phyloP scores from a whole-genome alignment of 2,329 filamentous ascomycete species.

The Ambrosiella beaveri region DNA sequence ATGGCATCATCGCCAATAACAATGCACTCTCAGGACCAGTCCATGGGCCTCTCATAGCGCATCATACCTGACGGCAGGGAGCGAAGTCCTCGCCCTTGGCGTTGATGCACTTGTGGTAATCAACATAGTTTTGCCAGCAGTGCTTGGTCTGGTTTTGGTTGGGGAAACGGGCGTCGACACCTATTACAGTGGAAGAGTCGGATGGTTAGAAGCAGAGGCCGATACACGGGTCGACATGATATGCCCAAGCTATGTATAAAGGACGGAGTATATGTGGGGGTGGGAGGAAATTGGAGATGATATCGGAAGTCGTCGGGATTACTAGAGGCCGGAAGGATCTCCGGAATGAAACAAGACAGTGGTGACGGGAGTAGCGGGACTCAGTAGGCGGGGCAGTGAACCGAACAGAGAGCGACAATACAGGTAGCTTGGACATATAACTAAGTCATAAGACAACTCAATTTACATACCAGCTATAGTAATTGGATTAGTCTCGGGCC shows the following conservation, averaged over 20 bases:
- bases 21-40: too few species aligned
- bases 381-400: neutral
- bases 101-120: constrained; percentile 99
- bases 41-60: neutral
- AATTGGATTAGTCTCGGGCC: constrained; percentile 25
- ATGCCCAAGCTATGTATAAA: neutral
- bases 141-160: constrained; percentile 98
- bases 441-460: constrained; percentile 1
- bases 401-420: neutral
- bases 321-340: neutral
- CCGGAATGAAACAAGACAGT: constrained; percentile 12
- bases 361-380: neutral
- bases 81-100: constrained; percentile 98
- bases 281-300: neutral
- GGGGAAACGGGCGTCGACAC: constrained; percentile 97
- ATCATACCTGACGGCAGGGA: constrained; percentile 78
- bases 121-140: constrained; percentile 99
- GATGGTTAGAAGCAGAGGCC: neutral
- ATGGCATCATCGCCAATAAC: too few species aligned
- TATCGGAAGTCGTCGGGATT: neutral
- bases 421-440: neutral
- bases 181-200: constrained; percentile 27
- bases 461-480: constrained; percentile 27
- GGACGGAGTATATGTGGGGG: neutral
- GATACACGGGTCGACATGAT: neutral